These are phyloP conservation scores for Cymbidium sinense DNA, from an alignment of 106 monocot genomes.

Conservation along the genomic window DNA sequence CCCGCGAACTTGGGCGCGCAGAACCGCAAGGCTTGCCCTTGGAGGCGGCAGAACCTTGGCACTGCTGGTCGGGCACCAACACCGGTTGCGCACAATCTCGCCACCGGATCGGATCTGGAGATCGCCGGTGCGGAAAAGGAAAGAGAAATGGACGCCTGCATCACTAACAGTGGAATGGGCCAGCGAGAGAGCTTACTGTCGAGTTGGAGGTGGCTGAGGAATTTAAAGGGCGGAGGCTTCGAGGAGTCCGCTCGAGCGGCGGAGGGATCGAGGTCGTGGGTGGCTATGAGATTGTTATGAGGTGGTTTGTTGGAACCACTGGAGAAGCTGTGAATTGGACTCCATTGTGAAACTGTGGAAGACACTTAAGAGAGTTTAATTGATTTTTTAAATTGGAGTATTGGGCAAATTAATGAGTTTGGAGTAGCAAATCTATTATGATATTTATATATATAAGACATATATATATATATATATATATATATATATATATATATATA, in stretches of 20 bases:
- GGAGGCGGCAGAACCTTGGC: slow-evolving; percentile 68
- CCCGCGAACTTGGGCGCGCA: slow-evolving; percentile 1
- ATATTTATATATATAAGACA: too few relatives aligned
- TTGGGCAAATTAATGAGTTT: too few relatives aligned
- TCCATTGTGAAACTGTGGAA: too few relatives aligned
- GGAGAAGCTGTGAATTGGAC: too few relatives aligned
- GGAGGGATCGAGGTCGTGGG: neutral
- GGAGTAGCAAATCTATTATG: too few relatives aligned
- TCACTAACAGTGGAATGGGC: neutral
- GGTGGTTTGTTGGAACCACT: too few relatives aligned
- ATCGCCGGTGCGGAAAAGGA: neutral
- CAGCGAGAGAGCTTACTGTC: neutral
- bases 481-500: too few relatives aligned
- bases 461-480: too few relatives aligned
- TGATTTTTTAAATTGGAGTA: too few relatives aligned
- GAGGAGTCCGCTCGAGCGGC: neutral
- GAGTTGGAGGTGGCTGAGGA: neutral
- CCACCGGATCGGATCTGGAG: slow-evolving; percentile 7
- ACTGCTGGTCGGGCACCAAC: neutral
- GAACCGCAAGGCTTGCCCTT: slow-evolving; percentile 31
- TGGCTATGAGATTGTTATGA: too few relatives aligned
- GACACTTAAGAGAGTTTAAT: too few relatives aligned
- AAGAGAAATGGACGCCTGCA: slow-evolving; percentile 13
- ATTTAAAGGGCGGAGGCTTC: neutral
- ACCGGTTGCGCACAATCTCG: neutral